These are phyloP conservation scores for Acephala macrosclerotiorum DNA, from an alignment of 2,329 filamentous ascomycete species.

Conservation along the genomic window DNA sequence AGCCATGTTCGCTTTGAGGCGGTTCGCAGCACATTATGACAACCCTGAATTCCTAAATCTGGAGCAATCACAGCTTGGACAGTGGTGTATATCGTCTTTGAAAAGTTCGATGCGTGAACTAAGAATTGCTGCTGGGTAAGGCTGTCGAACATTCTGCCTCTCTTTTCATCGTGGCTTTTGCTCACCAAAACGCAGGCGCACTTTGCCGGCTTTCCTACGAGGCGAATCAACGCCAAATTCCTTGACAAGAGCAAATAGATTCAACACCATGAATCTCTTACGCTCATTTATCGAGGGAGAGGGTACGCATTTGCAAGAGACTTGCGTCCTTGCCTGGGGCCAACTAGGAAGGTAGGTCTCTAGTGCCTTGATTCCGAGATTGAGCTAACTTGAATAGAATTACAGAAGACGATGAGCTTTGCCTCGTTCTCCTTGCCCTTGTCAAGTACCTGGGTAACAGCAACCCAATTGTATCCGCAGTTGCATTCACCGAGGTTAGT, in stretches of 20 bases:
- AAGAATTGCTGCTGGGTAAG: conserved; percentile 77
- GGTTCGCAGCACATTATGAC: conserved; percentile 71
- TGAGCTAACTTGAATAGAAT: conserved; percentile 53
- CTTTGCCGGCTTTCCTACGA: conserved; percentile 71
- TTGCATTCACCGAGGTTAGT: conserved; percentile 84
- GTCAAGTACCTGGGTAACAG: conserved; percentile 87
- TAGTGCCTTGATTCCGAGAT: background rate
- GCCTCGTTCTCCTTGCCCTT: conserved; percentile 82
- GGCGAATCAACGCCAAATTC: conserved; percentile 47
- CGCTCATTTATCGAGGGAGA: conserved; percentile 75
- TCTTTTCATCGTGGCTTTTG: conserved; percentile 2
- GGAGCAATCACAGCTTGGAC: conserved; percentile 70
- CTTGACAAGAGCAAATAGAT: conserved; percentile 63
- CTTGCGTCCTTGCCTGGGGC: conserved; percentile 85
- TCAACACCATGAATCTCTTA: conserved; percentile 74
- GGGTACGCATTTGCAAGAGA: conserved; percentile 75
- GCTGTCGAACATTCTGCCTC: conserved; percentile 18
- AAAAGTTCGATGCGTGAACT: conserved; percentile 87
- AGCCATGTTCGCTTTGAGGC: conserved; percentile 75
- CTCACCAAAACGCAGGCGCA: conserved; percentile 55
- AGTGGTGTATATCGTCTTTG: conserved; percentile 83
- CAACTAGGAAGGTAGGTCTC: conserved; percentile 73
- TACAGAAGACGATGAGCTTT: conserved; percentile 82
- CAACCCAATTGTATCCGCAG: conserved; percentile 79
- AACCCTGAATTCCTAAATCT: conserved; percentile 69